A percentile compares a stretch with the other conserved stretches of the same genome.
phyloP scores from a whole-genome alignment of 2,329 filamentous ascomycete genomes.

The Aspergillus brasiliensis region DNA sequence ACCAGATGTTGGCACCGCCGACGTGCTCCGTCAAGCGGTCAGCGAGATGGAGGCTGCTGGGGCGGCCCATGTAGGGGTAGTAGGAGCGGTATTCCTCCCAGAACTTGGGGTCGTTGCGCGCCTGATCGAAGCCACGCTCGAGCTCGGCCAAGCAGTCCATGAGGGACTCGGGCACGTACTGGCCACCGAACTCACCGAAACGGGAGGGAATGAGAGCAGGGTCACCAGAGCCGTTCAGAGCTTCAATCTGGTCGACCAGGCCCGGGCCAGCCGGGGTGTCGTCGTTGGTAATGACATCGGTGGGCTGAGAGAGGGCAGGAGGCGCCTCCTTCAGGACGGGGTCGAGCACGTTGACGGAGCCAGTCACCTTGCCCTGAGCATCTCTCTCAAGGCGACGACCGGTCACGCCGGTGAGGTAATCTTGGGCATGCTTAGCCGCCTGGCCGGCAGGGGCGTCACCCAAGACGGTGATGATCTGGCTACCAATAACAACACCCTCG shows the following conservation, averaged over 20 bases:
- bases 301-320: slow-evolving; percentile 52
- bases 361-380: slow-evolving; percentile 52
- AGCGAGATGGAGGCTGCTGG: slow-evolving; percentile 86
- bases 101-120: slow-evolving; percentile 84
- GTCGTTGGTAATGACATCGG: slow-evolving; percentile 65
- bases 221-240: slow-evolving; percentile 67
- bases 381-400: slow-evolving; percentile 55
- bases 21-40: slow-evolving; percentile 85
- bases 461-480: slow-evolving; percentile 86
- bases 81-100: slow-evolving; percentile 97
- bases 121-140: slow-evolving; percentile 85
- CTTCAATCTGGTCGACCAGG: slow-evolving; percentile 80
- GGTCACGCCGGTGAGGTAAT: slow-evolving; percentile 79
- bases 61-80: slow-evolving; percentile 96
- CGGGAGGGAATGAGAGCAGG: slow-evolving; percentile 71
- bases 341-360: slow-evolving; percentile 72
- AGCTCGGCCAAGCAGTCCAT: slow-evolving; percentile 95
- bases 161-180: slow-evolving; percentile 95
- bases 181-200: slow-evolving; percentile 94
- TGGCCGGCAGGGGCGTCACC: slow-evolving; percentile 67
- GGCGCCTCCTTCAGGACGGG: slow-evolving; percentile 64
- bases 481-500: slow-evolving; percentile 95
- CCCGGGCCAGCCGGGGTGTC: slow-evolving; percentile 62
- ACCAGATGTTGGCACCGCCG: slow-evolving; percentile 92
- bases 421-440: slow-evolving; percentile 72